Evolutionary conservation across 2,329 filamentous ascomycete species (phyloP), one percentile per base, ranked within the genome.

Genomic region (Neopestalotiopsis sp.): DNA sequence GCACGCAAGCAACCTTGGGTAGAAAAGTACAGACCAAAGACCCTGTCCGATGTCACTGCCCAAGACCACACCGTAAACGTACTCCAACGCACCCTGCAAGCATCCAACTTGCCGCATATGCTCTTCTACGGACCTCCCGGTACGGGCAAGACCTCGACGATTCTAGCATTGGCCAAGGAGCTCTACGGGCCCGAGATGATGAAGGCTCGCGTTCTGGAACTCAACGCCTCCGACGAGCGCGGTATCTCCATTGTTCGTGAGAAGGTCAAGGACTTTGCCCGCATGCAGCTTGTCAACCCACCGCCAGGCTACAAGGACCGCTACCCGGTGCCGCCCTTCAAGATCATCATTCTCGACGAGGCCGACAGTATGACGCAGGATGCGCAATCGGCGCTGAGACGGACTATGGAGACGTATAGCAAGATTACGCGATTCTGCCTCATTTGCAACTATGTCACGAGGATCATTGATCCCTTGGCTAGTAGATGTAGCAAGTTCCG

Each of bases 281-380:
- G 95, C 70, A 95, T 97, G 86, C 95, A 98, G 80, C 89, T 98
- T 71, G 95, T 93, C 38, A 94, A 97, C 73, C 91, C 93, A 2
- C 90, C 94, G 0, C 82, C 91, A 71, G 84, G 90, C 74, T 88
- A 93, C 83, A 85, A 89, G 81, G 81, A 86, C 70, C 83, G 91
- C 77, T 98, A 97, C 77, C 95, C 96, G 0, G 98, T 95, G 79
- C 96, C 96, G 28, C 96, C 96, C 0, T 99, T 98, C 86, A 99
- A 99, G 84, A 97, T 99, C 79, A 95, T 99, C 78, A 94, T 99
- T 70, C 90, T 99, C 70, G 96, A 99, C 81, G 96, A 99, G 84
- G 96, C 96, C 74, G 96, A 99, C 80, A 96, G 92, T 74, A 98
- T 99, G 95, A 99, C 96, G 53, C 95, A 98, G 81, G 97, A 99